Evolutionary conservation across 164 flowering plant genomes (phyloP), one percentile per base, ranked within the genome.

Genomic region (Macadamia integrifolia): DNA sequence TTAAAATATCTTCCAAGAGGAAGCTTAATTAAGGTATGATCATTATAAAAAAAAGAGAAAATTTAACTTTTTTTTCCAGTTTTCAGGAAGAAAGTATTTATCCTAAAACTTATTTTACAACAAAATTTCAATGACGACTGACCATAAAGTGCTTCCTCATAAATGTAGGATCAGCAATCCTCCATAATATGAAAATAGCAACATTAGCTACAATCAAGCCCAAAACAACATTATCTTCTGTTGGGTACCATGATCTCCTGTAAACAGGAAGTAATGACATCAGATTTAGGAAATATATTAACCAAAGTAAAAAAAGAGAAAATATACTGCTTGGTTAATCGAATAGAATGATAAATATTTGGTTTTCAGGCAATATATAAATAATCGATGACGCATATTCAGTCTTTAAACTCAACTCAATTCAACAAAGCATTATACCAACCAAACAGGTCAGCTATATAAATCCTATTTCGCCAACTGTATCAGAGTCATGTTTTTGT

Each of bases 121-220:
- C 8, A 65, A 15, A 12, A 40, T 8, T 60, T 40, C 4, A 40
- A 58, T 42, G 18, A 53, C 59, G 61, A 74, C 85, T 78, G 68
- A 93, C 97, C 69, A 73, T 88, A 65, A 93, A 93, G 71, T 91
- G 78, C 32, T 80, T 79, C 75, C 67, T 63, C 98, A 93, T 91
- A 75, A 93, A 93, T 15, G 52, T 30, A 61, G 49, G 73, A 73
- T 83, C 85, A 12, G 84, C 84, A 74, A 81, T 55, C 58, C 86
- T 78, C 98, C 97, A 91, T 61, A 91, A 67, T 35, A 86, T 11
- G 68, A 84, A 90, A 70, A 91, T 88, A 69, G 84, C 94, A 66
- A 71, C 80, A 85, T 93, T 93, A 58, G 96, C 77, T 42, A 72
- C 53, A 65, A 93, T 81, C 75, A 93, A 77, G 62, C 92, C 89